These are phyloP conservation scores for Phaffomyces antillensis DNA, from an alignment of 805 yeast species.

Conservation along the genomic window DNA sequence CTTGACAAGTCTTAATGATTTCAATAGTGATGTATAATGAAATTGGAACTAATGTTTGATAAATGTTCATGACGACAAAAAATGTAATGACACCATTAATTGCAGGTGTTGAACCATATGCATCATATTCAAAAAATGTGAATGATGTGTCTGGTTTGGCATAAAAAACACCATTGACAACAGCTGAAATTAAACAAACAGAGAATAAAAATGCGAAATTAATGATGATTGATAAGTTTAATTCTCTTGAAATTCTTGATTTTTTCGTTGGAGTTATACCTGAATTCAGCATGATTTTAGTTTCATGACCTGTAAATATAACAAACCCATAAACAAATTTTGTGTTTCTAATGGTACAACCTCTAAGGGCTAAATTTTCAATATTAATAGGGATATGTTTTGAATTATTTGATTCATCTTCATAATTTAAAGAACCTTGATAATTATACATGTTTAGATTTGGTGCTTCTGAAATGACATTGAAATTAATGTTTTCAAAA, in stretches of 20 bases:
- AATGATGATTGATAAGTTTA: slow-evolving; percentile 60
- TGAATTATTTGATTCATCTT: slow-evolving; percentile 28
- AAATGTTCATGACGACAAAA: slow-evolving; percentile 69
- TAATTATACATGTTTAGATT: slow-evolving; percentile 68
- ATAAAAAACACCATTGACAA: slow-evolving; percentile 68
- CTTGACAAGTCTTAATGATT: slow-evolving; percentile 75
- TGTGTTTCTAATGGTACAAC: slow-evolving; percentile 68
- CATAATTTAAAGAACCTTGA: slow-evolving; percentile 57
- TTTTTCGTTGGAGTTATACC: slow-evolving; percentile 74
- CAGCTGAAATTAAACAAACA: slow-evolving; percentile 61
- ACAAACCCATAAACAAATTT: slow-evolving; percentile 77
- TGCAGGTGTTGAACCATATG: slow-evolving; percentile 58
- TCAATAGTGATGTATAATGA: slow-evolving; percentile 77
- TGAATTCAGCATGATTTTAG: slow-evolving; percentile 74
- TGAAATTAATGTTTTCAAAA: slow-evolving; percentile 42
- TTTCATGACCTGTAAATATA: slow-evolving; percentile 68
- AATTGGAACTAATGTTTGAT: slow-evolving; percentile 76
- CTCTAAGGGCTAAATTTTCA: slow-evolving; percentile 64
- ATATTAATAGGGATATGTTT: slow-evolving; percentile 56
- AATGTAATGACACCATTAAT: slow-evolving; percentile 64
- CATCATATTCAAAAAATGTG: slow-evolving; percentile 55
- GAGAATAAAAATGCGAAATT: slow-evolving; percentile 58
- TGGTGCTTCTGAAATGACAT: slow-evolving; percentile 76
- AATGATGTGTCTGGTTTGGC: slow-evolving; percentile 40
- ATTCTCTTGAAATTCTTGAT: slow-evolving; percentile 67